A percentile compares a stretch with the other conserved stretches of the same genome.
Conservation (phyloP, 2,329 filamentous ascomycete genomes). For the Fusarium sp. region DNA sequence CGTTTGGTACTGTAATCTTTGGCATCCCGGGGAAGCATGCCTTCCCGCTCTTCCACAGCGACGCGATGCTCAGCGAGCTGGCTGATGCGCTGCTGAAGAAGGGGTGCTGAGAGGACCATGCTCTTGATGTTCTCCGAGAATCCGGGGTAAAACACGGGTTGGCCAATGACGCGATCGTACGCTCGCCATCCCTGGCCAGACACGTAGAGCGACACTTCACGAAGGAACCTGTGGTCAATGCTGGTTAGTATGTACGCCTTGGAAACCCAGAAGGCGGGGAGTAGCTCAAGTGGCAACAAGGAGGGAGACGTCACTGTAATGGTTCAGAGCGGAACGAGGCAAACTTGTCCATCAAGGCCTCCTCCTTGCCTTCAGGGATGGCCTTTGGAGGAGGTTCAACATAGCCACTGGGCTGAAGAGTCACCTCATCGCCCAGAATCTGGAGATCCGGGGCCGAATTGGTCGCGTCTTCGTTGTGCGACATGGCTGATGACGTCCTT, state of each 20-base stretch:
- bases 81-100: conserved; percentile 79
- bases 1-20: conserved; percentile 64
- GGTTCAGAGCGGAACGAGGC: conserved; percentile 83
- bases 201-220: conserved; percentile 92
- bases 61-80: conserved; percentile 82
- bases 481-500: conserved; percentile 42
- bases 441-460: conserved; percentile 78
- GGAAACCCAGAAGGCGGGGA: neutral
- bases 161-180: conserved; percentile 90
- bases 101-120: conserved; percentile 78
- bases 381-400: conserved; percentile 60
- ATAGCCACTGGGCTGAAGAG: conserved; percentile 79
- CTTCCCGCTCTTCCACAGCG: conserved; percentile 80
- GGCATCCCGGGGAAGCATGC: conserved; percentile 70
- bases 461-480: conserved; percentile 46
- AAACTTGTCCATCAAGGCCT: conserved; percentile 83
- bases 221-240: conserved; percentile 75
- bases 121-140: conserved; percentile 92
- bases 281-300: neutral
- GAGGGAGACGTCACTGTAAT: conserved; percentile 60
- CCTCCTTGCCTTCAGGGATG: conserved; percentile 68
- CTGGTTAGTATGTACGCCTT: conserved; percentile 18
- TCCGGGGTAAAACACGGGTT: conserved; percentile 92
- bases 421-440: conserved; percentile 80
- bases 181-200: conserved; percentile 95